Evolutionary conservation across 345 rosid genomes (phyloP), one percentile per base, ranked within the genome.

Genomic region (Geranium rotundifolium): DNA sequence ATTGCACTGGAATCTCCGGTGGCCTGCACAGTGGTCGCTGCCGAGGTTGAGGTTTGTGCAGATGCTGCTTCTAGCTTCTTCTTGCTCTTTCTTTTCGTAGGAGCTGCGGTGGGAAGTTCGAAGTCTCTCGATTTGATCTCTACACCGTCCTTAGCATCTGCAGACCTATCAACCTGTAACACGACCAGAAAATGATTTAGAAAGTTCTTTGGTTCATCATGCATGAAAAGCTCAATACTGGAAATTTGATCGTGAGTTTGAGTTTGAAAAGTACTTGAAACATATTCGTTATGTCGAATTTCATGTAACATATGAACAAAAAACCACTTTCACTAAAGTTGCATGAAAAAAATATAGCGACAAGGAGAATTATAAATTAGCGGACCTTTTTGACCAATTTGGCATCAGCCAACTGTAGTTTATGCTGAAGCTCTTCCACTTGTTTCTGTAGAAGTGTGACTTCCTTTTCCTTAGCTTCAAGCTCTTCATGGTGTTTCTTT

Each of bases 121-220:
- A 82, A 72, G 62, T 90, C 99, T 76, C 95, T 76, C 55, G 97
- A 83, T 75, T 82, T 93, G 17, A 88, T 72, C 72, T 79, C 86
- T 29, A 66, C 57, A 10, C 74, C 84, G 20, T 71, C 79, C 67
- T 76, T 77, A 8, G 8, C 52, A 8, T 61, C 78, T 0, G 54
- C 59, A 1, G 63, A 15, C 70, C 71, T 80, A 52, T 63, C 61
- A 60, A 65, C 73, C 87, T 74, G 82, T 71, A 76, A 23, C 63
- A 57, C 52, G 58, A 37, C 34, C 17, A 20, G 4, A 17, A 46
- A 9, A 14, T 46, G 52, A 46, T 46, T 46, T 46, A 9, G 41
- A 5, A 34, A 46, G 14, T 46, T 12, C 14, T 46, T 46, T 46
- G 52, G 14, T 46, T 46, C 52, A 1, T 1, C 13, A 46, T 46